Evolutionary conservation across 108 stramenopile genomes (phyloP), one percentile per base, ranked within the genome.

Genomic region (Hondaea fermentalgiana): DNA sequence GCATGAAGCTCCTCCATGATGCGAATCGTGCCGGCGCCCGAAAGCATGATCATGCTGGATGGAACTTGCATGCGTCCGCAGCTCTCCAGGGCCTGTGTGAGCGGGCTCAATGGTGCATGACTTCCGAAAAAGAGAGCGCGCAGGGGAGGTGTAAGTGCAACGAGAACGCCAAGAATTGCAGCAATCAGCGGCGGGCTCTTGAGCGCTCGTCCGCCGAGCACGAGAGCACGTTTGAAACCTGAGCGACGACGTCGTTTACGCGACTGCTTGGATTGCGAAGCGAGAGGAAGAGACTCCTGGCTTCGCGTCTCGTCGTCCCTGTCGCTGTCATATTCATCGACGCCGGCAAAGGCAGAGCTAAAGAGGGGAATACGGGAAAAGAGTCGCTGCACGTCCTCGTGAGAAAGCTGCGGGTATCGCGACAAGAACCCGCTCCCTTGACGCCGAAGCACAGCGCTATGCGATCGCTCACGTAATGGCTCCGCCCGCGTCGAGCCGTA

Each of bases 41-140:
- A 83, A 23, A 83, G 76, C 76, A 83, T 83, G 51, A 83, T 47
- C 76, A 83, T 83, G 28, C 76, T 83, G 6, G 76, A 21, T 25
- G 76, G 76, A 23, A 83, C 76, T 23, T 83, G 76, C 76, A 83
- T 83, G 16, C 51, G 45, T 6, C 76, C 76, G 23, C 49, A 53
- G 76, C 76, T 83, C 76, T 53, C 17, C 76, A 83, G 51, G 0
- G 76, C 76, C 76, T 47, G 49, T 12, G 76, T 83, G 16, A 83
- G 51, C n/a, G 76, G 49, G n/a, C 76, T 47, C n/a, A 83, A 45
- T 12, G 23, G 23, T 17, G 76, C 76, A 12, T 47, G 45, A 4
- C 49, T 47, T 12, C 76, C 76, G 28, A 83, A 83, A 21, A 83
- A 53, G 76, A 83, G 51, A 17, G 14, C 23, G 8, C 49, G 45